These are phyloP conservation scores for Candida michaelii DNA, from an alignment of 805 yeast genomes.

Conservation along the genomic window DNA sequence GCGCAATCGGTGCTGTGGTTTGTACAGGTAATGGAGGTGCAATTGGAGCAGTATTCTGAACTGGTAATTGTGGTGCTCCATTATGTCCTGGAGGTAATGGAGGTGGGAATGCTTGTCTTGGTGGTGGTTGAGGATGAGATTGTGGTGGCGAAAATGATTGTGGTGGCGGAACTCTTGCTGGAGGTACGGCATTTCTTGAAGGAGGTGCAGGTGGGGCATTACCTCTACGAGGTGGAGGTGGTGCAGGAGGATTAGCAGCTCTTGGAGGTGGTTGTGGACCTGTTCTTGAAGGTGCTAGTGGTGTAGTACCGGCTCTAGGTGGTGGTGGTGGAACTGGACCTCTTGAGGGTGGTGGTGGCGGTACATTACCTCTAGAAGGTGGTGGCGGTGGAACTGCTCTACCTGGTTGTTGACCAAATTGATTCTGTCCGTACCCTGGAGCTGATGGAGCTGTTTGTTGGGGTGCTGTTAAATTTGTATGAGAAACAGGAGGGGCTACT, in stretches of 20 bases:
- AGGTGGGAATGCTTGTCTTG: constrained; percentile 10
- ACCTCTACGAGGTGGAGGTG: constrained; percentile 14
- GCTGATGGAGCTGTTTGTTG: constrained; percentile 18
- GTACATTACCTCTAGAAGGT: constrained; percentile 19
- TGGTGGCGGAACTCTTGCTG: constrained; percentile 16
- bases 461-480: constrained; percentile 18
- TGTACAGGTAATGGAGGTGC: constrained; percentile 26
- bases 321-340: constrained; percentile 15
- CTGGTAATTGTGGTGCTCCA: constrained; percentile 1
- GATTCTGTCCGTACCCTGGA: constrained; percentile 2
- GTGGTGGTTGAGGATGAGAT: constrained; percentile 15
- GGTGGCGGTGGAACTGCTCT: constrained; percentile 26
- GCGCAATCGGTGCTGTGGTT: constrained; percentile 20
- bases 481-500: constrained; percentile 27
- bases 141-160: constrained; percentile 14
- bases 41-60: constrained; percentile 9
- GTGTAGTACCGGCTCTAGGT: constrained; percentile 19
- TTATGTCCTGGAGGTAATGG: too few relatives aligned
- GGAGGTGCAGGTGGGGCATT: constrained; percentile 21
- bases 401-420: background rate
- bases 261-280: constrained; percentile 16
- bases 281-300: constrained; percentile 15
- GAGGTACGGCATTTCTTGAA: constrained; percentile 3
- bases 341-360: constrained; percentile 18
- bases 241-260: constrained; percentile 15